phyloP scores from a whole-genome alignment of 768 basidiomycete genomes.

The Tulasnella sp. region DNA sequence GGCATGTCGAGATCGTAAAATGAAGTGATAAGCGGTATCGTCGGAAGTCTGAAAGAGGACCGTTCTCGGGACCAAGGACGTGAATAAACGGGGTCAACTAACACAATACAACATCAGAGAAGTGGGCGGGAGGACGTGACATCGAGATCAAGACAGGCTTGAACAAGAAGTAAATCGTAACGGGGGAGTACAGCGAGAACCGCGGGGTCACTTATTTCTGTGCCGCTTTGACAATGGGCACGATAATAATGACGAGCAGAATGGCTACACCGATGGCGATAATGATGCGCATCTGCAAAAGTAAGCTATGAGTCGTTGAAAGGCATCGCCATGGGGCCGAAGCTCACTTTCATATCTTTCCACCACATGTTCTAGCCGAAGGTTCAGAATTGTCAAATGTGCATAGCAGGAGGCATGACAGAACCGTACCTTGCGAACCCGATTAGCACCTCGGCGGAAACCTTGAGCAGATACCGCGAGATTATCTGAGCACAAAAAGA shows the following conservation, averaged over 20 bases:
- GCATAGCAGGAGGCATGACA: not conserved
- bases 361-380: conserved; percentile 82
- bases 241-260: conserved; percentile 90
- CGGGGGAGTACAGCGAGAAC: not conserved
- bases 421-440: conserved; percentile 79
- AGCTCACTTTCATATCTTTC: conserved; percentile 89
- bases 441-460: conserved; percentile 92
- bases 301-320: not conserved
- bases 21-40: too few relatives aligned
- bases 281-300: conserved; percentile 80
- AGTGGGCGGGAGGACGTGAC: too few relatives aligned
- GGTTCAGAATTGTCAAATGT: conserved; percentile 10
- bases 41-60: too few relatives aligned
- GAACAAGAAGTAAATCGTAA: not conserved
- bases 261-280: conserved; percentile 82
- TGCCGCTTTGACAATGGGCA: conserved; percentile 84
- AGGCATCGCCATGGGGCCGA: not conserved
- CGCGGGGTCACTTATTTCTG: conserved; percentile 26
- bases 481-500: conserved; percentile 53
- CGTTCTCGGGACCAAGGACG: too few relatives aligned
- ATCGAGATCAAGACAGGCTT: too few relatives aligned
- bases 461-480: conserved; percentile 98
- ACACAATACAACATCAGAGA: too few relatives aligned
- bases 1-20: too few relatives aligned
- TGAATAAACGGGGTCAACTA: too few relatives aligned